Percentiles rank a stretch among this genome's conserved stretches.
Evolutionary conservation across 306 rosid genomes (phyloP).

Genomic region (Oxytropis ochrocephala): DNA sequence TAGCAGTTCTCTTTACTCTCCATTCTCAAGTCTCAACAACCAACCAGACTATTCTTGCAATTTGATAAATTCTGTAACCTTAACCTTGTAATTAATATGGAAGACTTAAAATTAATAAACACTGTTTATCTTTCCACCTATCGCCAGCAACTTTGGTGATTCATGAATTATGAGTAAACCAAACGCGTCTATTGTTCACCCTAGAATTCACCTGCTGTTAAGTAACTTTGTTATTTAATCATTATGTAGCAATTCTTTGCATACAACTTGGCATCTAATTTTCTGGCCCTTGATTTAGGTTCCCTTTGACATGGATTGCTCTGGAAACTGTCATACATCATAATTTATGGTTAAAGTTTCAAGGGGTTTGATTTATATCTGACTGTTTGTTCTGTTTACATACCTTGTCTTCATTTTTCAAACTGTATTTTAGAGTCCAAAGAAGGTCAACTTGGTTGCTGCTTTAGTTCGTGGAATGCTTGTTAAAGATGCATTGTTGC

Average conservation of each 20-base stretch:
- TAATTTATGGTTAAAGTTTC: background rate
- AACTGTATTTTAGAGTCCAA: conserved; percentile 63
- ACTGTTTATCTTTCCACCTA: background rate
- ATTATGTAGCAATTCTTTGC: background rate
- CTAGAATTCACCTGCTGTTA: background rate
- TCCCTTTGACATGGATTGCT: conserved; percentile 2
- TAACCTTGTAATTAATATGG: too few relatives aligned
- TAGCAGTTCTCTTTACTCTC: too few relatives aligned
- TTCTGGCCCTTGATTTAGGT: background rate
- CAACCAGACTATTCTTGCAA: background rate
- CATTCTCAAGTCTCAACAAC: background rate
- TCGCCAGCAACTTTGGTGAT: background rate
- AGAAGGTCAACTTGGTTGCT: conserved; percentile 94
- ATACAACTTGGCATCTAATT: background rate
- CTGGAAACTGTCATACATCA: background rate
- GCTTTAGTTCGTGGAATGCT: conserved; percentile 96
- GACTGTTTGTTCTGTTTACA: background rate
- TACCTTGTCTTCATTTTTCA: background rate
- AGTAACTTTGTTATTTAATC: background rate
- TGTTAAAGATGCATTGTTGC: conserved; percentile 92
- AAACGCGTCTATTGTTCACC: background rate
- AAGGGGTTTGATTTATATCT: background rate
- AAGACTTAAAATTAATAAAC: too few relatives aligned
- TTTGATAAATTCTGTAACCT: background rate
- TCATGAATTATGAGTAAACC: background rate